Base-by-base conservation (phyloP, 2,329 filamentous ascomycete species). In the Colletotrichum ledebouriae region DNA sequence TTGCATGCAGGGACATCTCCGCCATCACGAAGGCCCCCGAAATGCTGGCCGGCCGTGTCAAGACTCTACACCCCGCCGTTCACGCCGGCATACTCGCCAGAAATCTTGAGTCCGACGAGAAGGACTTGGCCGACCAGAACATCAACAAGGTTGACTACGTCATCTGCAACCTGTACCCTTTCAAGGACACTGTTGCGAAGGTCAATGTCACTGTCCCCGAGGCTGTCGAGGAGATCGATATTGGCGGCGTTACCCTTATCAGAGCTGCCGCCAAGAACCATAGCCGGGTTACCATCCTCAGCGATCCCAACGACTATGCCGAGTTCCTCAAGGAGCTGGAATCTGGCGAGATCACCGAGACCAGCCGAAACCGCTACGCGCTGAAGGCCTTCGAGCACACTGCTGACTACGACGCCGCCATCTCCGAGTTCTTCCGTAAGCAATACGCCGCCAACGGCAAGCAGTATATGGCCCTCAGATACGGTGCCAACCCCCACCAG, bases 371-470 rank as follows among this genome's bases (percentile, higher is more conserved):
- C 80, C 85, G 89, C 66, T 98, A 97, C 78, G 95, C 96, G 29
- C 89, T 98, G 76, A 99, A 99, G 87, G 96, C 96, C 15, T 99
- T 99, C 78, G 94, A 97, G 83, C 96, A 98, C 82, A 99, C 96
- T 44, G 94, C 96, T 72, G 94, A 97, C 80, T 99, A 99, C 81
- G 96, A 99, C 79, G 88, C 89, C 49, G 93, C 96, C 74, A 99
- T 99, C 78, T 92, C 95, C 41, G 93, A 93, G 76, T 99, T 97
- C 86, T 99, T 99, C 90, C 92, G 96, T 78, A 95, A 97, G 86
- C 91, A 97, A 83, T 99, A 98, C 78, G 94, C 96, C 66, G 89
- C 90, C 71, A 90, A 94, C 68, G 94, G 94, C 72, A 82, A 89
- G 71, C 93, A 98, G 83, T 90, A 97, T 81, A 78, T 97, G 69